Evolutionary conservation across 306 rosid genomes (phyloP), one percentile per base, ranked within the genome.

Genomic region (Vachellia collinsii): DNA sequence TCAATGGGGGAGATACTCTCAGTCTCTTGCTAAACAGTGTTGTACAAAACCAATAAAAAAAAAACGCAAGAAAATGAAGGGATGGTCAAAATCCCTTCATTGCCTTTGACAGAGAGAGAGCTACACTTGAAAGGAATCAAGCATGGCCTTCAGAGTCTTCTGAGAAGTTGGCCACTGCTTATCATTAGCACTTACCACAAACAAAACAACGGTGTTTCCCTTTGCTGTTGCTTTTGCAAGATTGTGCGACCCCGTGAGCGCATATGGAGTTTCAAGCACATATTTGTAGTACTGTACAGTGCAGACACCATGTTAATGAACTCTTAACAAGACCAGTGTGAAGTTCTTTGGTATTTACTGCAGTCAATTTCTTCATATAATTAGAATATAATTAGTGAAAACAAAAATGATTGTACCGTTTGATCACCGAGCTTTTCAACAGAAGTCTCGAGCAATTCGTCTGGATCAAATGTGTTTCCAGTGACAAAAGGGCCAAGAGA

Each of bases 151-250:
- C 66, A 95, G 87, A 67, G 85, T 88, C 85, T 91, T 82, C 88
- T 93, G 56, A 72, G 93, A 88, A 36, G 93, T 34, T 79, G 72
- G 98, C 98, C 99, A 95, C 66, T 95, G 99, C 81, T 91, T 93
- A 81, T 93, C 99, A 71, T 78, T 95, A 74, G 99, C 97, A 72
- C 99, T 95, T 3, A 88, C 97, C 77, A 95, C 99, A 81, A 93
- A 95, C 62, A 95, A 80, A 63, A 95, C 88, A 44, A 95, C 97
- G 1, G 99, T 95, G 91, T 83, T 93, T 81, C 97, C 99, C 83
- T 95, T 95, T 12, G 99, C 98, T 6, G 98, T 95, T 81, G 99
- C 99, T 84, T 93, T 93, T 14, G 98, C 99, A 62, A 95, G 97
- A 83, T 95, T 95, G 89, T 93, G 99, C 3, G 98, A 82, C 37